Base-by-base conservation (phyloP, 2,329 filamentous ascomycete species). In the Colletotrichum siamense region DNA sequence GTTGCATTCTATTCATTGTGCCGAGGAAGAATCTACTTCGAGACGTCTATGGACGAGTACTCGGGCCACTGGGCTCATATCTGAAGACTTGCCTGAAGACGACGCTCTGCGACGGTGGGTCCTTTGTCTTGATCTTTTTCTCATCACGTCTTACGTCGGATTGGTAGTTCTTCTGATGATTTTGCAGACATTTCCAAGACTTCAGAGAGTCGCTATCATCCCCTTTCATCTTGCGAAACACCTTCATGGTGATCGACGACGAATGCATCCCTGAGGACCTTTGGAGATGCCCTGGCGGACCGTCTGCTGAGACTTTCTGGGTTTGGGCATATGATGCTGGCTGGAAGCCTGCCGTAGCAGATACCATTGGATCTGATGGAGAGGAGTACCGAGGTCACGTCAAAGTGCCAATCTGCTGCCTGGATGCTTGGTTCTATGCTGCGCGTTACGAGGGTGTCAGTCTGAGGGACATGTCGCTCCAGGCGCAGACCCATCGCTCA, bases 401-500 rank as follows among this genome's bases (percentile, higher is more conserved):
- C 8, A n/a, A 61, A 9, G 15, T 61, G 26, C 15, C 24, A 61
- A n/a, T 61, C 57, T n/a, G 32, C 8, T 28, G 26, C 18, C 30
- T 36, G 2, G 39, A 69, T 28, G 65, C 79, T 3, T 79, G 78
- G 79, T 78, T 80, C 57, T 80, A 80, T 15, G 76, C 55, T 18
- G 78, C 79, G 69, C 69, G 79, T n/a, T 77, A 64, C 71, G 77
- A 79, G 18, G 76, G 69, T 1, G 69, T 80, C 2, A 77, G 64
- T 69, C 77, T 80, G 2, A 59, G 32, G 15, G 78, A 79, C 1
- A 80, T 79, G 73, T 80, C 79, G 78, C 72, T 78, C 0, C 80
- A 79, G 24, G 76, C 75, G 3, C 77, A 79, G 26, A 55, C 61
- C 28, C 71, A 79, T 22, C 74, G 61, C 1, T 66, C 77, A 0